Evolutionary conservation across 495 filamentous ascomycete species (phyloP), one percentile per base, ranked within the genome.

Genomic region (Podospora bellae-mahoneyi): DNA sequence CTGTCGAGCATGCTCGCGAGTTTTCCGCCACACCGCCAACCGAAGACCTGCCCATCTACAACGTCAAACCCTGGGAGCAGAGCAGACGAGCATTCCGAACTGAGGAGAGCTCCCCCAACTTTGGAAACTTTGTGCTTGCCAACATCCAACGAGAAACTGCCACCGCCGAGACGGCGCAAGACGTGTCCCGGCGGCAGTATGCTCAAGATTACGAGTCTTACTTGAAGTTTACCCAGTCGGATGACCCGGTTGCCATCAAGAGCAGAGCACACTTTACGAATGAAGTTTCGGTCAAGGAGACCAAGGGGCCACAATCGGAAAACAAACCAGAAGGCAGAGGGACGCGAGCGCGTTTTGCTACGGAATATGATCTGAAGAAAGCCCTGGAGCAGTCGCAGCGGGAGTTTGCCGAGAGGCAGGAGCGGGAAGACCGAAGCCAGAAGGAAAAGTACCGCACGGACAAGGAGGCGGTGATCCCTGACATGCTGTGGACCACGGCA

Each of bases 401-500:
- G 55, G 91, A 89, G 54, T 90, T 87, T n/a, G 88, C 88, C 70
- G 88, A 93, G 73, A 89, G 88, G 72, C 80, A 89, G 58, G 91
- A 92, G 67, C 84, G 87, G 62, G 87, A 90, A 66, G 83, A 89
- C 30, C 86, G 86, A 18, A 88, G 88, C 68, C 84, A 88, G 39
- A 89, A 89, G 68, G 89, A 91, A 39, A 88, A 88, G 58, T 85
- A 90, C 57, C 92, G 94, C 69, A 87, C 87, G 56, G 89, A 89
- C 1, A 92, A 92, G 72, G 95, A 99, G 78, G 95, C 95, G 0
- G 82, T 85, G 2, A 88, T 98, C 57, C 94, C 94, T 0, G 82
- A 89, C 60, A 93, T 97, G 88, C 84, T 91, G 64, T 84, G 86
- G 80, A 72, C 70, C 32, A 59, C 77, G 57, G 72, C 82, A 26